These are phyloP conservation scores for Chloris gayana DNA, from an alignment of 176 grass and related monocot genomes.

Conservation along the genomic window DNA sequence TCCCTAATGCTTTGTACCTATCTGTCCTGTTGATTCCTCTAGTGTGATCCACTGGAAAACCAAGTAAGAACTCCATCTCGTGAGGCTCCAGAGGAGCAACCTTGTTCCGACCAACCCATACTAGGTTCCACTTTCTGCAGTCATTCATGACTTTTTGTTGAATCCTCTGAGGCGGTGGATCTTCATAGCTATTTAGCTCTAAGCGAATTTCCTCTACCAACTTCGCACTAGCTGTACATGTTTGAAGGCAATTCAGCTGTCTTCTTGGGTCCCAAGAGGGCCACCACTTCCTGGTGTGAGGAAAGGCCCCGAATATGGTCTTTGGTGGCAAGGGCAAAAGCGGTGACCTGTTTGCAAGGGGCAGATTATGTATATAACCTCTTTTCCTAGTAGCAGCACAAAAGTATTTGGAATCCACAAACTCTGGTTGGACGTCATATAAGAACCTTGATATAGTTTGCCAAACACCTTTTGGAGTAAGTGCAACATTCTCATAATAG, in stretches of 20 bases:
- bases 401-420: slow-evolving; percentile 81
- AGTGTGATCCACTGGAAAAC: slow-evolving; percentile 82
- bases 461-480: slow-evolving; percentile 80
- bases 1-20: slow-evolving; percentile 69
- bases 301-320: slow-evolving; percentile 68
- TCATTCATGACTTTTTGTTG: slow-evolving; percentile 63
- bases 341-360: slow-evolving; percentile 53
- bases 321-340: slow-evolving; percentile 62
- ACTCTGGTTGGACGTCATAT: slow-evolving; percentile 74
- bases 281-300: slow-evolving; percentile 63
- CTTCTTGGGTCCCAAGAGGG: slow-evolving; percentile 79
- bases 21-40: slow-evolving; percentile 75
- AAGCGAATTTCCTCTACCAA: slow-evolving; percentile 54
- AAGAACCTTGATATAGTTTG: slow-evolving; percentile 61
- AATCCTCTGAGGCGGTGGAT: slow-evolving; percentile 42
- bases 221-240: slow-evolving; percentile 58
- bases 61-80: slow-evolving; percentile 78
- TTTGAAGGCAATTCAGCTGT: slow-evolving; percentile 91
- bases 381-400: slow-evolving; percentile 78
- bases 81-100: slow-evolving; percentile 79
- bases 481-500: slow-evolving; percentile 84
- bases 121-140: slow-evolving; percentile 85
- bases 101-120: slow-evolving; percentile 81
- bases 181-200: slow-evolving; percentile 22
- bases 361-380: slow-evolving; percentile 81